Conservation (phyloP, 1,284 basidiomycete genomes). For the Boletus mariae region DNA sequence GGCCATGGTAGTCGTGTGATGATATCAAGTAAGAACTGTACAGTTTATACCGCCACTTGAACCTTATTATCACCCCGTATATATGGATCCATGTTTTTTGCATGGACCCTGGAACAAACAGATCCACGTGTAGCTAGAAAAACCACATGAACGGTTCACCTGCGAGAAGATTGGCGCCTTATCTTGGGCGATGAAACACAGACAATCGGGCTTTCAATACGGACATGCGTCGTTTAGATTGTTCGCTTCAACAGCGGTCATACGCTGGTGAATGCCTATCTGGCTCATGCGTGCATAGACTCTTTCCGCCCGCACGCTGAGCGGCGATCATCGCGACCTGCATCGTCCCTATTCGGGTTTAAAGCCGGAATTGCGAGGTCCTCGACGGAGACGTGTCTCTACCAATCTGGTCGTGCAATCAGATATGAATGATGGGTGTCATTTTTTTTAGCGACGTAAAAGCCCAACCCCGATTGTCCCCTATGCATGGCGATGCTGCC, state of each 20-base stretch:
- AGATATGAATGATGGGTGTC: background rate
- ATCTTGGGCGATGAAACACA: background rate
- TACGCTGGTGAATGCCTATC: too few species aligned
- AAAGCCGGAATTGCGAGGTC: too few species aligned
- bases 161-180: background rate
- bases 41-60: background rate
- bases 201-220: background rate
- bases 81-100: too few species aligned
- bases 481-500: background rate
- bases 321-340: too few species aligned
- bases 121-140: background rate
- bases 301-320: too few species aligned
- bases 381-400: slow-evolving; percentile 6
- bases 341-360: too few species aligned
- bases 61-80: too few species aligned
- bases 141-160: background rate
- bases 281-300: too few species aligned
- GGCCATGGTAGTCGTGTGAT: background rate
- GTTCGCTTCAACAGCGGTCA: too few species aligned
- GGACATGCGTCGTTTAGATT: too few species aligned
- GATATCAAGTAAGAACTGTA: background rate
- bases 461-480: slow-evolving; percentile 1
- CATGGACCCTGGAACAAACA: too few species aligned
- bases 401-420: background rate
- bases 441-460: slow-evolving; percentile 9